Base-by-base conservation (phyloP, 176 grass and related monocot genomes). In the Hyparrhenia diplandra region DNA sequence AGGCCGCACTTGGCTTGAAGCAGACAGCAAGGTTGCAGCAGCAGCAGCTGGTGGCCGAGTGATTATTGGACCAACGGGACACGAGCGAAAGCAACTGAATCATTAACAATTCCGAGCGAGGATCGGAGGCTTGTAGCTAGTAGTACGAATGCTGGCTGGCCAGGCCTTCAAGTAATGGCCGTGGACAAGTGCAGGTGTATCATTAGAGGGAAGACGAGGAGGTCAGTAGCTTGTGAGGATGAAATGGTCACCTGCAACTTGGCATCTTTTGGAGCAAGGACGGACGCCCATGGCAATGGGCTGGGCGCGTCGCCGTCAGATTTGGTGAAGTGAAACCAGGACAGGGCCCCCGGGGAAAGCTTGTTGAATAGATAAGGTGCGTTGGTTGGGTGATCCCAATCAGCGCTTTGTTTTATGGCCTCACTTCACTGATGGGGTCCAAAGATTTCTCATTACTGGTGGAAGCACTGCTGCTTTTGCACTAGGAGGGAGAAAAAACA, bases 311-410 rank as follows among this genome's bases (percentile, higher is more conserved):
- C 39, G 31, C 87, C 73, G 55, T 90, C 87, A 59, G 60, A 17
- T 87, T 94, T 89, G 92, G 89, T 88, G 85, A 46, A n/a, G n/a
- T n/a, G n/a, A 32, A 71, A 29, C 69, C 69, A 47, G 36, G 64
- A 71, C 68, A 63, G 69, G 31, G 42, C 18, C 43, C 43, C 25
- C 17, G 70, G 81, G 47, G 46, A 90, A 85, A 86, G 74, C 62
- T 71, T 78, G 67, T 20, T 30, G 74, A 64, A 59, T 55, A 85
- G 85, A 92, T 90, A 92, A 88, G 81, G 85, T 88, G 82, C 72
- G 82, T 86, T 86, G 82, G 93, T 92, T 95, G 87, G 70, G 81
- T 67, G 21, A 90, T 95, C 93, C 37, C 61, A 88, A 81, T 95
- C 93, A 40, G 16, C 76, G 34, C 82, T 85, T 88, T 86, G 64